phyloP scores from a whole-genome alignment of 2,329 filamentous ascomycete species.

The Penicillium digitatum region DNA sequence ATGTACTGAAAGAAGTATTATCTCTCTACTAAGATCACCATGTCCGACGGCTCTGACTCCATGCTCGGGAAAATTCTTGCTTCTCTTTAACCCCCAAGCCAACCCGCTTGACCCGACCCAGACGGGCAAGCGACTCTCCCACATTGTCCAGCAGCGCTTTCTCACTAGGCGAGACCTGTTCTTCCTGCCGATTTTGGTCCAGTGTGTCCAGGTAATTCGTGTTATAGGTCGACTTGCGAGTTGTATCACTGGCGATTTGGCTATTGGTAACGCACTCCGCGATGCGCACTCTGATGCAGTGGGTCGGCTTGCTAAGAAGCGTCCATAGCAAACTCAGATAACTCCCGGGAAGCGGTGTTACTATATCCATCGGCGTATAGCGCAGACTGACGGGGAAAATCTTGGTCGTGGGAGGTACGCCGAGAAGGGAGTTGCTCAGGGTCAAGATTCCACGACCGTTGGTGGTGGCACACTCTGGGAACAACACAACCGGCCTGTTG shows the following conservation, averaged over 20 bases:
- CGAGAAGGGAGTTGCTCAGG: slow-evolving; percentile 71
- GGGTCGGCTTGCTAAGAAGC: slow-evolving; percentile 76
- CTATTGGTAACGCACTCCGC: slow-evolving; percentile 61
- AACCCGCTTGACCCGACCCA: slow-evolving; percentile 85
- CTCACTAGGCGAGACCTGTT: slow-evolving; percentile 53
- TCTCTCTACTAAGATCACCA: slow-evolving; percentile 21
- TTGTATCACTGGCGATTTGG: slow-evolving; percentile 23
- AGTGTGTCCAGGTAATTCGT: slow-evolving; percentile 48
- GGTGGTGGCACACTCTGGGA: slow-evolving; percentile 90
- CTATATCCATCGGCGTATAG: slow-evolving; percentile 84
- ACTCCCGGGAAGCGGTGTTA: slow-evolving; percentile 76
- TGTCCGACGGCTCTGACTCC: slow-evolving; percentile 46
- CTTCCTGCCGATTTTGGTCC: slow-evolving; percentile 35
- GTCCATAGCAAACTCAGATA: slow-evolving; percentile 78
- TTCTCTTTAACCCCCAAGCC: slow-evolving; percentile 82
- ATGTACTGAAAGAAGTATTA: neutral
- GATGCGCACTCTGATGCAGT: slow-evolving; percentile 86
- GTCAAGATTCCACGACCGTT: slow-evolving; percentile 89
- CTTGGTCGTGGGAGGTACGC: slow-evolving; percentile 61
- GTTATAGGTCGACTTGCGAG: slow-evolving; percentile 36
- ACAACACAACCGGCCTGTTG: slow-evolving; percentile 73
- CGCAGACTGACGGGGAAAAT: slow-evolving; percentile 89
- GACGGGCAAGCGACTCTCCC: slow-evolving; percentile 77
- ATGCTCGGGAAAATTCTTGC: slow-evolving; percentile 71
- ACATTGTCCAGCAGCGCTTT: slow-evolving; percentile 70